phyloP scores from a whole-genome alignment of 1,139 yeast species.

The Zygosaccharomyces pseudobailii region DNA sequence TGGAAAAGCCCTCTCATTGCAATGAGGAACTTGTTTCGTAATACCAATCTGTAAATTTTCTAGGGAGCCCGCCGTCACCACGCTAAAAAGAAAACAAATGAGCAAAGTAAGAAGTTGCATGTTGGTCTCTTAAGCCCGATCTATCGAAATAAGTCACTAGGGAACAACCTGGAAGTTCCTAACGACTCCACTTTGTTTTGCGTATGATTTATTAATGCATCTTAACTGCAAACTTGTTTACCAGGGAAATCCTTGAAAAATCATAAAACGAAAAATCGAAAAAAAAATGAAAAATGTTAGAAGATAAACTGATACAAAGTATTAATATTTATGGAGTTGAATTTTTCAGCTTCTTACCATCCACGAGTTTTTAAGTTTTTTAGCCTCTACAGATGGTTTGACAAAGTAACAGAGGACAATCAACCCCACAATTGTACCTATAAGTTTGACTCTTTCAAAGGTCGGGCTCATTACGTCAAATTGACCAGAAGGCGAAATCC shows the following conservation, averaged over 20 bases:
- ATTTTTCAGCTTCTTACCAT: constrained; percentile 23
- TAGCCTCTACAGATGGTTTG: constrained; percentile 56
- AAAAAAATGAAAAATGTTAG: not conserved
- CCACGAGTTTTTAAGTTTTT: constrained; percentile 41
- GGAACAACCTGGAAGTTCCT: no score
- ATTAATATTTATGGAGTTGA: not conserved
- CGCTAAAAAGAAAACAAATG: constrained; percentile 5
- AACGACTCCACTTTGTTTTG: no score
- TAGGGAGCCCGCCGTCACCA: constrained; percentile 22
- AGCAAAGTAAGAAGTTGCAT: constrained; percentile 6
- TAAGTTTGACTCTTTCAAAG: constrained; percentile 64
- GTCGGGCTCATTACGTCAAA: constrained; percentile 68
- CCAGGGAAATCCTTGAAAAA: no score
- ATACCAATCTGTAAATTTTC: constrained; percentile 37
- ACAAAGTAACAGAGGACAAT: constrained; percentile 43
- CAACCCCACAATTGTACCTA: constrained; percentile 55
- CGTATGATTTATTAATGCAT: not conserved
- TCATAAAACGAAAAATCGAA: no score
- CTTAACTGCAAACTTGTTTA: no score
- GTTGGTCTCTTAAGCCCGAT: not conserved
- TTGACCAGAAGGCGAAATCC: constrained; percentile 74
- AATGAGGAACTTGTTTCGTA: constrained; percentile 47
- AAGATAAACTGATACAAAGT: not conserved
- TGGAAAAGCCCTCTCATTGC: constrained; percentile 49
- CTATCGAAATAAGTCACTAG: no score